phyloP scores from a whole-genome alignment of 169 alveolate species.

The Cryptosporidium canis region DNA sequence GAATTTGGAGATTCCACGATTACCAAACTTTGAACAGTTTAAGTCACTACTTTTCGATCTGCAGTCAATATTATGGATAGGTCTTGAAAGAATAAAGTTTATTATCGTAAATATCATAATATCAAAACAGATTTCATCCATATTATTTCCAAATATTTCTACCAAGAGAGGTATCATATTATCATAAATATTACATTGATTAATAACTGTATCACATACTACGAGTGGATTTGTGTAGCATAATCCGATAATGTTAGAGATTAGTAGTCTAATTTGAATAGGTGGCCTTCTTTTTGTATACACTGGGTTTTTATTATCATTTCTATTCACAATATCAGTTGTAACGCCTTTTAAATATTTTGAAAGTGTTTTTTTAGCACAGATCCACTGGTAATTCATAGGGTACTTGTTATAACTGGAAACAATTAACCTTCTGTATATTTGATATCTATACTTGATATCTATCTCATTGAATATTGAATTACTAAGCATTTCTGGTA shows the following conservation, averaged over 20 bases:
- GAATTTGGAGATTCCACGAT: conserved; percentile 48
- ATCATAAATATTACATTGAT: conserved; percentile 64
- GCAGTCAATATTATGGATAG: not conserved
- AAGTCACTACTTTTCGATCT: conserved; percentile 11
- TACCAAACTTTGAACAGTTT: conserved; percentile 27
- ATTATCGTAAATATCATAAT: conserved; percentile 43
- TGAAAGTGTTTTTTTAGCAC: conserved; percentile 18
- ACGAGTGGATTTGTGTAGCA: conserved; percentile 59
- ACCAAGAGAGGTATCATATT: conserved; percentile 68
- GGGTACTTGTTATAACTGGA: conserved; percentile 45
- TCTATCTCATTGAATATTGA: conserved; percentile 5
- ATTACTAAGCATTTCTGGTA: conserved; percentile 39
- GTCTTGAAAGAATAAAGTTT: conserved; percentile 35
- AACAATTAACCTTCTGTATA: conserved; percentile 34
- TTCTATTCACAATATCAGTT: conserved; percentile 12
- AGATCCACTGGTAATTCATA: conserved; percentile 49
- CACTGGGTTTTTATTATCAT: conserved; percentile 1
- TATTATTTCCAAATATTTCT: conserved; percentile 43
- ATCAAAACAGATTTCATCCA: conserved; percentile 42
- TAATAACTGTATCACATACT: conserved; percentile 42
- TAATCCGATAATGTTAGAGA: conserved; percentile 48
- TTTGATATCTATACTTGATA: conserved; percentile 18
- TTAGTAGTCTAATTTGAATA: conserved; percentile 23
- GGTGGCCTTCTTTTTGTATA: conserved; percentile 21
- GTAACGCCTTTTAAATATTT: conserved; percentile 65